These are phyloP conservation scores for Silybum marianum DNA, from an alignment of 129 eudicot genomes.

Conservation along the genomic window DNA sequence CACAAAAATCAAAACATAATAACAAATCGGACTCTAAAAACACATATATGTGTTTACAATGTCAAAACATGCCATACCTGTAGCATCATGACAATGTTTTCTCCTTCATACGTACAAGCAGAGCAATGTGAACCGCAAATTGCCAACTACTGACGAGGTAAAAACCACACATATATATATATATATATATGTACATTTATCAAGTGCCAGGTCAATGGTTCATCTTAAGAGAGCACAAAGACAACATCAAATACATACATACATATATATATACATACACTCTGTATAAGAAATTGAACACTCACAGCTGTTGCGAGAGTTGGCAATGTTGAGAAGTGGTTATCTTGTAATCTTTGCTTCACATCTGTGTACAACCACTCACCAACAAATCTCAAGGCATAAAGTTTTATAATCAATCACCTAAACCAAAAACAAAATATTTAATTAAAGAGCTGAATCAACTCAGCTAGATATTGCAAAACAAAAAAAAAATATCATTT, in stretches of 20 bases:
- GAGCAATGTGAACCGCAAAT: constrained; percentile 92
- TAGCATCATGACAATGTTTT: constrained; percentile 77
- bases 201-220: too few species aligned
- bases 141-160: constrained; percentile 96
- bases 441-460: not conserved
- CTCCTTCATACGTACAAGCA: constrained; percentile 99
- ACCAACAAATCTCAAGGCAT: constrained; percentile 96
- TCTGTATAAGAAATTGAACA: not conserved
- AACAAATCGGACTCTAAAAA: too few species aligned
- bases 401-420: constrained; percentile 95
- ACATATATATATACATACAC: not conserved
- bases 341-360: constrained; percentile 72
- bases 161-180: constrained; percentile 76
- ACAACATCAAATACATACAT: too few species aligned
- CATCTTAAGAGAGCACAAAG: too few species aligned
- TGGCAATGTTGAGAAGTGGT: constrained; percentile 93
- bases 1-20: too few species aligned
- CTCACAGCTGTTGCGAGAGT: constrained; percentile 90
- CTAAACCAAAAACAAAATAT: constrained; percentile 32
- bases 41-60: too few species aligned
- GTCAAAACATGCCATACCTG: constrained; percentile 50
- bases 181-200: not conserved
- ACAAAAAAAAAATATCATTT: not conserved
- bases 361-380: constrained; percentile 97
- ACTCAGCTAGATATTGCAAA: not conserved